phyloP scores from a whole-genome alignment of 768 basidiomycete genomes.

The Stropharia rugosoannulata region DNA sequence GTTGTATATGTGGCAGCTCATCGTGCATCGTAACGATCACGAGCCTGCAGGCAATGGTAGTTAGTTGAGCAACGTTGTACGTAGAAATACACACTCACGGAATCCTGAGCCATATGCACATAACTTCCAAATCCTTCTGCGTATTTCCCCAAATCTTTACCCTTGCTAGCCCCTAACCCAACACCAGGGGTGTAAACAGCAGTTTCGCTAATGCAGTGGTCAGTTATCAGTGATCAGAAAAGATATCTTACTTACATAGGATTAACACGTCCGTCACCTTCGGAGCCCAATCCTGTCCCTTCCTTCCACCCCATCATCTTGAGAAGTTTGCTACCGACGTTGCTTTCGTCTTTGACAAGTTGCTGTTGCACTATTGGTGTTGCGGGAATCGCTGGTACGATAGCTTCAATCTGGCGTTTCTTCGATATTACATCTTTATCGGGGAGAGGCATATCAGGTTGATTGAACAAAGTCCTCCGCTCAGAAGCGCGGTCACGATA shows the following conservation, averaged over 20 bases:
- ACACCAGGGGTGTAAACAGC: conserved; percentile 86
- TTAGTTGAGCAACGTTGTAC: background rate
- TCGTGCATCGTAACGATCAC: conserved; percentile 35
- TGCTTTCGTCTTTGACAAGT: conserved; percentile 70
- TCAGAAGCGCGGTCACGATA: conserved; percentile 96
- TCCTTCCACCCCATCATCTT: conserved; percentile 99
- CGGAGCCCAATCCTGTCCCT: conserved; percentile 81
- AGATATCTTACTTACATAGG: conserved; percentile 62
- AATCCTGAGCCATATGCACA: conserved; percentile 70
- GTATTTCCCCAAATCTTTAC: conserved; percentile 75
- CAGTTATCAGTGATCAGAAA: conserved; percentile 5
- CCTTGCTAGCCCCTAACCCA: conserved; percentile 92
- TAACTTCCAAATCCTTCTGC: conserved; percentile 69
- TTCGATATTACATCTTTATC: conserved; percentile 38
- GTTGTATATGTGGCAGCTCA: background rate
- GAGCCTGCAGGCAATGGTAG: conserved; percentile 28
- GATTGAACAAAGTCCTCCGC: conserved; percentile 86
- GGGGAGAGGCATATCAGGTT: conserved; percentile 80
- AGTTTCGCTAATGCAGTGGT: conserved; percentile 54
- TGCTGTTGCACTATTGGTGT: conserved; percentile 51
- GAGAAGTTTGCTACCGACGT: conserved; percentile 89
- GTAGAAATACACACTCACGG: conserved; percentile 40
- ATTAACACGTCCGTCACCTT: conserved; percentile 83
- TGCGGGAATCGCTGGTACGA: conserved; percentile 46
- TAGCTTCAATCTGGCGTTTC: conserved; percentile 36